Percentiles rank a stretch among this genome's conserved stretches.
These are phyloP conservation scores for Reutealis trisperma DNA, from an alignment of 345 rosid species.

Conservation along the genomic window DNA sequence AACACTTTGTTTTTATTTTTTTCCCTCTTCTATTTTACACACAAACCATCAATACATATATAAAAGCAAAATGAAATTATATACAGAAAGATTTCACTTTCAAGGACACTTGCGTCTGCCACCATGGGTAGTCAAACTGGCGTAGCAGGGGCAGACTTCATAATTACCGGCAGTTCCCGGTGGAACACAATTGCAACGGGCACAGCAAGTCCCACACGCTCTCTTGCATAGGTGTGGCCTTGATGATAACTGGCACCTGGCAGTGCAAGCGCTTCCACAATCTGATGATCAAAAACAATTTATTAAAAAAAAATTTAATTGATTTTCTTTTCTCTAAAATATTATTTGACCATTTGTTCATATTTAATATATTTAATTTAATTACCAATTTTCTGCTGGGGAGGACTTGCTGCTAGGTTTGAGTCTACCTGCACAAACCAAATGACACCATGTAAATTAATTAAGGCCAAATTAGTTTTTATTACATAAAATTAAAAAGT, in stretches of 20 bases:
- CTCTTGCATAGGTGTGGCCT: constrained; percentile 34
- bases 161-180: constrained; percentile 36
- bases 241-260: constrained; percentile 56
- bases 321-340: too few species aligned
- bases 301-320: background rate
- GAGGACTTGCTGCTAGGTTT: background rate
- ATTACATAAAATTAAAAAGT: too few species aligned
- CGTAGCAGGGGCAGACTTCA: constrained; percentile 32
- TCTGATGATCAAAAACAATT: constrained; percentile 4
- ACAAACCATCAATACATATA: too few species aligned
- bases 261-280: constrained; percentile 49
- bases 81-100: background rate
- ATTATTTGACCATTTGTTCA: background rate
- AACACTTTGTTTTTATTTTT: too few species aligned
- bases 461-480: background rate
- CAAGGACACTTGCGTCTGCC: constrained; percentile 34
- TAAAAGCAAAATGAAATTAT: too few species aligned
- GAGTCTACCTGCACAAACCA: constrained; percentile 12
- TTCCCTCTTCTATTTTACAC: too few species aligned
- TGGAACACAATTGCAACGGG: constrained; percentile 35
- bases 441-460: background rate
- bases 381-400: constrained; percentile 7
- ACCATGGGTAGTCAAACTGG: constrained; percentile 31
- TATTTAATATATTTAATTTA: too few species aligned
- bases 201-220: constrained; percentile 36